phyloP scores from a whole-genome alignment of 1,284 basidiomycete genomes.

The Cutaneotrichosporon sp. region DNA sequence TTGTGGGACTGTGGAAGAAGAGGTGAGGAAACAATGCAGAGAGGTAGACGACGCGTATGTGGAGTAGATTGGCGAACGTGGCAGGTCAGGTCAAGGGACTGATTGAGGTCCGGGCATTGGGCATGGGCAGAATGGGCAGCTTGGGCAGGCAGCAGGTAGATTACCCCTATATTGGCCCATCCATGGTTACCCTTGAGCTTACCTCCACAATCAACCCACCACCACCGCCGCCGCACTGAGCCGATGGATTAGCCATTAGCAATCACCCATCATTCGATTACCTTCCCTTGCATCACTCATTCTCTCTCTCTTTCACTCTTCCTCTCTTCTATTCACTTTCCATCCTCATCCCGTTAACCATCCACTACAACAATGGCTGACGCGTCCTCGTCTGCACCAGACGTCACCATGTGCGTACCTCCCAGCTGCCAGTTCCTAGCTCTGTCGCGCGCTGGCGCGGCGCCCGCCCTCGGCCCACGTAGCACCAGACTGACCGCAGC shows the following conservation, averaged over 20 bases:
- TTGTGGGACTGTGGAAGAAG: no score
- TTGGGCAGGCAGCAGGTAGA: not conserved
- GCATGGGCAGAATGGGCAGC: no score
- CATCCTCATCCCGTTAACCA: not conserved
- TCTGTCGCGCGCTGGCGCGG: no score
- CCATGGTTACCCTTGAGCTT: not conserved
- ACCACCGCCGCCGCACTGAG: not conserved
- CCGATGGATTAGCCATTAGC: not conserved
- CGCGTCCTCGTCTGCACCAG: constrained; percentile 24
- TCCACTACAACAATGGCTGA: constrained; percentile 26
- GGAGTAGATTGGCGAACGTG: not conserved
- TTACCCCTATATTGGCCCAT: not conserved
- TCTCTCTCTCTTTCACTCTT: constrained; percentile 5
- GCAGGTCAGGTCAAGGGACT: not conserved
- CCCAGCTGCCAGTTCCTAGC: not conserved
- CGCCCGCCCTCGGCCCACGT: not conserved
- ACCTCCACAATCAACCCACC: not conserved
- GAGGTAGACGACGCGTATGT: no score
- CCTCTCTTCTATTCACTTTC: not conserved
- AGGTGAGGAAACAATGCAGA: no score
- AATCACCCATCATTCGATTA: not conserved
- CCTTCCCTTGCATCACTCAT: constrained; percentile 9
- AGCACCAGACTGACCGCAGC: constrained; percentile 27
- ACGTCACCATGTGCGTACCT: constrained; percentile 34
- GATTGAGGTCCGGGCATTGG: no score